Evolutionary conservation across 2,329 filamentous ascomycete genomes (phyloP).

Genomic region (Fusarium vanettenii): DNA sequence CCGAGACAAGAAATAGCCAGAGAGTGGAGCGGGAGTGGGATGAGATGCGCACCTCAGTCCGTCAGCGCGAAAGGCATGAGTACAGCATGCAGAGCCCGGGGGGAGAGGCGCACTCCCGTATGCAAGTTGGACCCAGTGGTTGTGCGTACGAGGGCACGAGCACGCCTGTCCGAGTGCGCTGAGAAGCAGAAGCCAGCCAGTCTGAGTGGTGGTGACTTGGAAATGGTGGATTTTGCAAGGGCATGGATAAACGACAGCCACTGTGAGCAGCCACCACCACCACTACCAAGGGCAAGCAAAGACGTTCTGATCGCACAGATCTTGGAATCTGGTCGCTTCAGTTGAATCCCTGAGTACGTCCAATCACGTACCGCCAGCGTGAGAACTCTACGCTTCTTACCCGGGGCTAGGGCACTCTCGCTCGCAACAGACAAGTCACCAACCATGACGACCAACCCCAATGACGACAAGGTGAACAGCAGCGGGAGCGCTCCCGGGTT

Average conservation of each 20-base stretch:
- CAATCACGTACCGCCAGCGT: neutral
- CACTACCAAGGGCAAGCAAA: neutral
- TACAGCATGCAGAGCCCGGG: neutral
- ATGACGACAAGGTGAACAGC: constrained; percentile 19
- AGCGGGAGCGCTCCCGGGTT: constrained; percentile 15
- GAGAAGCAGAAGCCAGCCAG: neutral
- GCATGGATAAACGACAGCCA: constrained; percentile 13
- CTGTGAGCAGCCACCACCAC: neutral
- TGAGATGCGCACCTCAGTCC: neutral
- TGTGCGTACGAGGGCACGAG: neutral
- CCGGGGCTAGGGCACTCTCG: neutral
- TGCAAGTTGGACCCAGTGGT: neutral
- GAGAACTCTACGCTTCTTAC: neutral
- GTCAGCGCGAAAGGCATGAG: neutral
- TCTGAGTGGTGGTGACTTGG: neutral
- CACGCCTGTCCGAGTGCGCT: neutral
- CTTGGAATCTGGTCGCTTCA: neutral
- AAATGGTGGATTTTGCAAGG: constrained; percentile 4
- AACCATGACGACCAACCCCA: constrained; percentile 2
- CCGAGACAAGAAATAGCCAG: neutral
- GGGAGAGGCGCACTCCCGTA: neutral
- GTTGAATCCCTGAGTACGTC: neutral
- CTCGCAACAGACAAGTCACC: neutral
- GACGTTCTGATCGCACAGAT: constrained; percentile 3
- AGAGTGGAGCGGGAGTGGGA: constrained; percentile 6